These are phyloP conservation scores for Balamuthia mandrillaris DNA, from an alignment of 208 protist species.

Conservation along the genomic window DNA sequence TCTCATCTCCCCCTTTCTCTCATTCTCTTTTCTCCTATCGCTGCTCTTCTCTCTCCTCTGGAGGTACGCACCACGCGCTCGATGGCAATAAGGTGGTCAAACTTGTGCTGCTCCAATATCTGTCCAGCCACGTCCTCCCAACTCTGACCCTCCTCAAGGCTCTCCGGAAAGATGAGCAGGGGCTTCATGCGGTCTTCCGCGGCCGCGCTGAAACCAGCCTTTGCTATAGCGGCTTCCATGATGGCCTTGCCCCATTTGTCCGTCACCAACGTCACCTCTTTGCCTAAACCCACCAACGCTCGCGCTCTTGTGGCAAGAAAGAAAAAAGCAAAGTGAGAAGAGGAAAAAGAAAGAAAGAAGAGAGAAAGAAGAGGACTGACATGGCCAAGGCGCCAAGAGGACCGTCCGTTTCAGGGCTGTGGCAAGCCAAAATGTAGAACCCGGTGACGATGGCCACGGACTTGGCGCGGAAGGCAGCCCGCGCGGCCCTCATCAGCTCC, in stretches of 20 bases:
- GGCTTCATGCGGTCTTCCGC: too few species aligned
- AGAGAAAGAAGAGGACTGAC: background rate
- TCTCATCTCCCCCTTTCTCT: too few species aligned
- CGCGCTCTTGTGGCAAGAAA: background rate
- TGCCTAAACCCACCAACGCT: background rate
- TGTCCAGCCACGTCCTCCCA: background rate
- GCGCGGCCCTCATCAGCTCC: background rate
- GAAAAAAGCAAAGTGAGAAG: background rate
- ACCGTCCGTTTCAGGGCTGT: background rate
- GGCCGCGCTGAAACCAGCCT: background rate
- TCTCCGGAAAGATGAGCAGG: background rate
- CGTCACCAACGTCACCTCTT: slow-evolving; percentile 4
- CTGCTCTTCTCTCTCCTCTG: too few species aligned
- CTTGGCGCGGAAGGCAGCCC: background rate
- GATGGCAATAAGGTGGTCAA: slow-evolving; percentile 16
- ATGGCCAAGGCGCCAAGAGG: slow-evolving; percentile 18
- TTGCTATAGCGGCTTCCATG: slow-evolving; percentile 1
- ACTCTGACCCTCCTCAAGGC: background rate
- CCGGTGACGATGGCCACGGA: background rate
- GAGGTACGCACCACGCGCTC: slow-evolving; percentile 2
- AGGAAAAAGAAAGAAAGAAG: background rate
- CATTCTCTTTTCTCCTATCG: too few species aligned
- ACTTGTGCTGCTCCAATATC: too few species aligned
- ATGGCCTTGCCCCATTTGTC: background rate
- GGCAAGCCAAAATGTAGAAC: background rate